Conservation (phyloP, 108 stramenopile species). For the Nitzschia sp. region DNA sequence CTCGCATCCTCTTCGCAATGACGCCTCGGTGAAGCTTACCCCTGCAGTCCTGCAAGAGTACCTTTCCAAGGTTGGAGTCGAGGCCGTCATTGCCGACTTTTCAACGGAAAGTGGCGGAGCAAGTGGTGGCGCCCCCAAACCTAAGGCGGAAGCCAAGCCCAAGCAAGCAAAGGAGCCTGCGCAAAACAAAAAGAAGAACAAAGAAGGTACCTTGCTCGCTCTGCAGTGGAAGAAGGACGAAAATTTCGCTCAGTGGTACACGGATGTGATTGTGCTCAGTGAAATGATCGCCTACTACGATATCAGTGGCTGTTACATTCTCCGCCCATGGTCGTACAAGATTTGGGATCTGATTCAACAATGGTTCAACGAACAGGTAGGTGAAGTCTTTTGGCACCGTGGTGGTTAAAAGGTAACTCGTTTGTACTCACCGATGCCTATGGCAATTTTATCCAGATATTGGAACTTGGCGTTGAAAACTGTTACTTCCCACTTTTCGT, state of each 20-base stretch:
- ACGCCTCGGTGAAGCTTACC: constrained; percentile 71
- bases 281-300: constrained; percentile 99
- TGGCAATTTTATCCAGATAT: constrained; percentile 43
- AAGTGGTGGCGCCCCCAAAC: constrained; percentile 7
- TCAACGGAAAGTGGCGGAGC: constrained; percentile 12
- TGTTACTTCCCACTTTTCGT: constrained; percentile 99
- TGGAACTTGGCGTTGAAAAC: constrained; percentile 91
- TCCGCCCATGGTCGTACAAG: constrained; percentile 98
- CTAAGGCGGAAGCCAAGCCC: constrained; percentile 4
- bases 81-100: constrained; percentile 72
- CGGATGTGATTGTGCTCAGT: constrained; percentile 94
- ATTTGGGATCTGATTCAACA: constrained; percentile 99
- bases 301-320: constrained; percentile 98
- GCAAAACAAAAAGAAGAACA: constrained; percentile 50
- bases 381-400: neutral
- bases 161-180: constrained; percentile 21
- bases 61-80: constrained; percentile 54
- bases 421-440: neutral
- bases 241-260: constrained; percentile 98
- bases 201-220: constrained; percentile 82
- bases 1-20: constrained; percentile 90
- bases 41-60: constrained; percentile 66
- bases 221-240: constrained; percentile 88
- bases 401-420: neutral
- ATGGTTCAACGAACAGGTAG: constrained; percentile 87